Evolutionary conservation across 106 monocot genomes (phyloP).

Genomic region (Agapanthus africanus): DNA sequence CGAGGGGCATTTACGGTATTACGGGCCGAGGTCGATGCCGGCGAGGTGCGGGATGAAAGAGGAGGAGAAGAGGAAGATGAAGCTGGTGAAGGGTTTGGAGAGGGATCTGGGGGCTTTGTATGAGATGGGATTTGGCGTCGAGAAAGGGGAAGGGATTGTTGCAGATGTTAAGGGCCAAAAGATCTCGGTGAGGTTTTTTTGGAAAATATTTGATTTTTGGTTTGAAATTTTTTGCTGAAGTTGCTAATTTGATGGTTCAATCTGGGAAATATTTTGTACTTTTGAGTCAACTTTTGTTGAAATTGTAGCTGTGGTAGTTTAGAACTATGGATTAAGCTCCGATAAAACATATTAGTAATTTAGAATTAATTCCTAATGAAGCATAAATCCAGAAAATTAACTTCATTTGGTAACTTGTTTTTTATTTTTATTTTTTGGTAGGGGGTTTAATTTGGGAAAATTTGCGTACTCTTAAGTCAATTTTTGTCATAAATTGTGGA

Average conservation of each 20-base stretch:
- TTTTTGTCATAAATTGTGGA: too few species aligned
- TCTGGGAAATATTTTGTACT: neutral
- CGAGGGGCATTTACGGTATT: conserved; percentile 7
- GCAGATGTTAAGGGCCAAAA: conserved; percentile 21
- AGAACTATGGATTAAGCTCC: neutral
- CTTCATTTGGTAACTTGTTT: neutral
- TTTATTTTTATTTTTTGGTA: too few species aligned
- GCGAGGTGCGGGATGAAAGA: conserved; percentile 15
- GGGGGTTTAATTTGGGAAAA: too few species aligned
- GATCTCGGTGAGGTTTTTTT: conserved; percentile 31
- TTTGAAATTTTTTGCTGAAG: neutral
- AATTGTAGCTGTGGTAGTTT: neutral
- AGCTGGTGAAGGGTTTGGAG: conserved; percentile 27
- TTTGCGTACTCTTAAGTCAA: too few species aligned
- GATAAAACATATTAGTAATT: too few species aligned
- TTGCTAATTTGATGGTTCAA: neutral
- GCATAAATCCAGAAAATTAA: too few species aligned
- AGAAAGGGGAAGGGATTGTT: conserved; percentile 4
- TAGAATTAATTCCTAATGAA: too few species aligned
- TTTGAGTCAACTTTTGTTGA: neutral
- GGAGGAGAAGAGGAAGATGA: conserved; percentile 28
- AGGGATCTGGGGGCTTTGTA: conserved; percentile 21
- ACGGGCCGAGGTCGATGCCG: neutral
- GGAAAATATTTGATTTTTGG: neutral
- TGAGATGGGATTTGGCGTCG: conserved; percentile 11